Evolutionary conservation across 75 land plant species (phyloP), one percentile per base, ranked within the genome.

Genomic region (Cunninghamia lanceolata): DNA sequence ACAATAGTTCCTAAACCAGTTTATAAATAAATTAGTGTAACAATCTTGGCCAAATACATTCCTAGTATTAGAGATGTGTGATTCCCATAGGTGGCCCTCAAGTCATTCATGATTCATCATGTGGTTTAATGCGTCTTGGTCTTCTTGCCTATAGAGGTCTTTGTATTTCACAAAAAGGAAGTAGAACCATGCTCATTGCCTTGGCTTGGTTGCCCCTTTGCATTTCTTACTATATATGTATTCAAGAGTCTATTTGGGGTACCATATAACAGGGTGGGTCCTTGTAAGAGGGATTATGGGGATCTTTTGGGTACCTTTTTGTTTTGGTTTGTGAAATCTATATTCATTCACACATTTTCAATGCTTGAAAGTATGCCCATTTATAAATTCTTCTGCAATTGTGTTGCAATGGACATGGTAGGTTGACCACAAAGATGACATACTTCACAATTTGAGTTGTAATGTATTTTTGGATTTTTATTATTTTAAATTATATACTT

Each of bases 31-130:
- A 34, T 86, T 91, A 21, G 97, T 96, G 77, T 91, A 95, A 75
- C 94, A 98, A 59, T 92, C 97, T 8, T 93, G 99, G 34, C 99
- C 99, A 43, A 87, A 88, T 25, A 95, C 97, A 25, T 98, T 98
- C 66, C 91, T 87, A 25, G 85, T 90, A 15, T 88, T 98, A 40
- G 99, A 98, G 88, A 90, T 87, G 88, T 98, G 99, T 86, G 99
- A 98, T 66, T 98, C 99, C 30, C 94, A 98, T 70, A 98, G 99
- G 35, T 98, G 99, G 99, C 99, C 99, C 25, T 98, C 99, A 28
- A 93, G 95, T 82, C 99, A 98, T 87, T 95, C 99, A 5, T 97
- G 95, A 86, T 98, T 90, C 91, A 98, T 98, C 98, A 89, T 93
- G 89, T 98, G 96, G 88, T 96, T 98, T 87, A 90, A 98, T 38